These are phyloP conservation scores for Rasamsonia emersonii DNA, from an alignment of 2,329 filamentous ascomycete genomes.

Conservation along the genomic window DNA sequence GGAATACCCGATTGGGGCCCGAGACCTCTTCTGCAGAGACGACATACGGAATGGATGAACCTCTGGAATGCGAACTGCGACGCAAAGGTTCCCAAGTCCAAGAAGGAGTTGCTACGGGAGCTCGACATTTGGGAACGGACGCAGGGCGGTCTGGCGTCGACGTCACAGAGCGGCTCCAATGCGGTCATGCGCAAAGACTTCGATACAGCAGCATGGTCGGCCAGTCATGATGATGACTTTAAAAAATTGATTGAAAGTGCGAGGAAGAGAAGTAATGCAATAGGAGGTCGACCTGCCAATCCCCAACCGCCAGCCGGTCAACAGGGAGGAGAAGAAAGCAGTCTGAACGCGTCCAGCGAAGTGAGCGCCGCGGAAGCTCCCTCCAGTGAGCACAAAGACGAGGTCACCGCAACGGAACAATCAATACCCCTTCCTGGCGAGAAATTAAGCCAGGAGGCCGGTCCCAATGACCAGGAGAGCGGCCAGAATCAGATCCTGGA, in stretches of 20 bases:
- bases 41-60: conserved; percentile 90
- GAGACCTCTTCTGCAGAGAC: conserved; percentile 61
- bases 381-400: too few relatives aligned
- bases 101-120: conserved; percentile 65
- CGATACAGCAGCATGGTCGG: conserved; percentile 67
- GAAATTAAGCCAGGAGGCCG: not conserved
- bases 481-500: conserved; percentile 5
- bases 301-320: conserved; percentile 15
- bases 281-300: conserved; percentile 20
- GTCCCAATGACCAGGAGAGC: not conserved
- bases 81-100: conserved; percentile 61
- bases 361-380: not conserved
- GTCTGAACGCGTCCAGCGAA: not conserved
- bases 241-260: conserved; percentile 71
- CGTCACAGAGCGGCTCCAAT: conserved; percentile 14
- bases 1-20: conserved; percentile 65
- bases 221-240: conserved; percentile 66
- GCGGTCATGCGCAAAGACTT: conserved; percentile 81
- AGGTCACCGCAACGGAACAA: not conserved
- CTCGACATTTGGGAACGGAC: conserved; percentile 81
- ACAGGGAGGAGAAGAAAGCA: not conserved
- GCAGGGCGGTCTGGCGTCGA: conserved; percentile 54
- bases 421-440: not conserved
- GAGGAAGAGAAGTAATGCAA: conserved; percentile 49
- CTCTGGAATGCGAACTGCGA: conserved; percentile 98